Evolutionary conservation across 345 rosid species (phyloP).

Genomic region (Bruguiera sexangula): DNA sequence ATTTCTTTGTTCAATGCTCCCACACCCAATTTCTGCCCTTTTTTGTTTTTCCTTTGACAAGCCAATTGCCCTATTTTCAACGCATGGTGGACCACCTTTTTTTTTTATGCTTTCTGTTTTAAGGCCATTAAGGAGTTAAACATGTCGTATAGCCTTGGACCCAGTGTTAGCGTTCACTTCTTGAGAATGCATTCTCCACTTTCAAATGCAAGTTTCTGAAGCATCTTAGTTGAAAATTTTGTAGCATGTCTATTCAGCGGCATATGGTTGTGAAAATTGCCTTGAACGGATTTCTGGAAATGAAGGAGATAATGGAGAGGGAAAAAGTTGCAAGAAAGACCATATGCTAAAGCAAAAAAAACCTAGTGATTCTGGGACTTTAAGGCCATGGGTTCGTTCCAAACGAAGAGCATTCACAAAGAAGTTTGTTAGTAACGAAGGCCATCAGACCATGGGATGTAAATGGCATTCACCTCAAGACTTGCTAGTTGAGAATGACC

Average conservation of each 20-base stretch:
- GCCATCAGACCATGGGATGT: conserved; percentile 33
- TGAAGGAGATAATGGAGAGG: conserved; percentile 34
- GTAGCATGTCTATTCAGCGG: conserved; percentile 9
- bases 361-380: conserved; percentile 50
- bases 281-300: conserved; percentile 36
- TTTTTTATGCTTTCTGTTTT: no score
- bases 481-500: conserved; percentile 46
- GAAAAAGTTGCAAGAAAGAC: conserved; percentile 34
- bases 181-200: not conserved
- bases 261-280: conserved; percentile 27
- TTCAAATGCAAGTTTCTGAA: conserved; percentile 1
- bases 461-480: conserved; percentile 44
- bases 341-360: conserved; percentile 29
- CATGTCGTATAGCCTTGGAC: no score
- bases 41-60: not conserved
- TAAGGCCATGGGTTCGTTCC: conserved; percentile 56
- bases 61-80: not conserved
- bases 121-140: no score
- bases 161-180: not conserved
- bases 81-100: not conserved
- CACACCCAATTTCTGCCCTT: not conserved
- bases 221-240: conserved; percentile 1
- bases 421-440: conserved; percentile 42
- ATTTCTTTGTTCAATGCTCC: conserved; percentile 6
- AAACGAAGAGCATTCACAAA: conserved; percentile 53